Base-by-base conservation (phyloP, 257 asterid species). In the Jacaranda copaia region DNA sequence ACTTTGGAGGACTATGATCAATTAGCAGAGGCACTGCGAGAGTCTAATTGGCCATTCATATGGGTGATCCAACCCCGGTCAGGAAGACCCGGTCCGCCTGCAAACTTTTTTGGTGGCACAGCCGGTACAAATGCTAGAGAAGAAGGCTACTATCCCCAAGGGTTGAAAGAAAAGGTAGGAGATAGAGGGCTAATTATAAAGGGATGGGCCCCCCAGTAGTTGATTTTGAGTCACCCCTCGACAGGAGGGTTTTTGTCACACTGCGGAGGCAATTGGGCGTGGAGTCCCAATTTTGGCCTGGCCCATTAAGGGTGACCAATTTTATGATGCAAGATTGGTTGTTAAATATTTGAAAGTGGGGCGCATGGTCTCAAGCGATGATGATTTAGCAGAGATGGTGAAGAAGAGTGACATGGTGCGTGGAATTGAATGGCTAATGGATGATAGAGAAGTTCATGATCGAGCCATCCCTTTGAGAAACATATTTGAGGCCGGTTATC, bases 301-400 rank as follows among this genome's bases (percentile, higher is more conserved):
- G 98, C 97, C 97, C 0, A 86, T 90, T 8, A 82, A 97, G 74
- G 97, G 97, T 40, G 98, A 91, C 65, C 96, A 93, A 57, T 91
- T 85, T 55, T 82, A 84, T 52, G 78, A 84, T 68, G 95, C 93
- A 0, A 88, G 84, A 67, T 72, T 85, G 65, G 81, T 87, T 62
- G 95, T 46, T 35, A 68, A 68, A 42, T 76, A 87, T 80, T 73
- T 90, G 66, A 84, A 76, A 36, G 83, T 82, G 3, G 96, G 97
- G 5, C 81, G 76, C 14, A 75, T 81, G 80, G 79, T 86, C n/a
- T 16, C 85, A 38, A 52, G 66, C 4, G 79, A 71, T 10, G 88
- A 81, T 4, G 91, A 75, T 73, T 40, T 79, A 19, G 16, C 81
- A 0, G 78, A 56, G 81, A 70, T 62, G 79, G 88, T 89, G 58